phyloP scores from a whole-genome alignment of 371 early-diverging fungal species.

The Fennellomyces sp. region DNA sequence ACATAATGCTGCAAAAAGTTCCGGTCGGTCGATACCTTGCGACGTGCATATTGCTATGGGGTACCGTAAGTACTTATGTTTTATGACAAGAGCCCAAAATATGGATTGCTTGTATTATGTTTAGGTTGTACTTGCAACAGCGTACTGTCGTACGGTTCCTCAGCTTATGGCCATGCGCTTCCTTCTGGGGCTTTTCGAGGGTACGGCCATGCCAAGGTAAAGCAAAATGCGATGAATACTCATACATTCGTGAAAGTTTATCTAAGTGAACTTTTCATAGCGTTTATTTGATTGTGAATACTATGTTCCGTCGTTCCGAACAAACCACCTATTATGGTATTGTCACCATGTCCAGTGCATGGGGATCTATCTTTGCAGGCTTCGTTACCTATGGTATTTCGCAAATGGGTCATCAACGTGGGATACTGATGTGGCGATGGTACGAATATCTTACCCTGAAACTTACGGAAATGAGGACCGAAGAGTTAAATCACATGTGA shows the following conservation, averaged over 20 bases:
- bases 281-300: slow-evolving; percentile 26
- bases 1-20: slow-evolving; percentile 27
- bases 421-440: slow-evolving; percentile 21
- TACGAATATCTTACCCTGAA: not conserved
- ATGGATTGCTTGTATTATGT: no score
- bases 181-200: slow-evolving; percentile 28
- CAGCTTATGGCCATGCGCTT: slow-evolving; percentile 27
- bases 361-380: slow-evolving; percentile 27
- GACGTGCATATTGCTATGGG: slow-evolving; percentile 3
- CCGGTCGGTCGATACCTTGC: slow-evolving; percentile 31
- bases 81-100: no score
- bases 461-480: slow-evolving; percentile 1
- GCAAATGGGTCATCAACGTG: slow-evolving; percentile 10
- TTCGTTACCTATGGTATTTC: slow-evolving; percentile 13
- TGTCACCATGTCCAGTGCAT: slow-evolving; percentile 19
- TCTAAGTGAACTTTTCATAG: not conserved
- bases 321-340: slow-evolving; percentile 20
- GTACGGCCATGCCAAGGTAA: slow-evolving; percentile 25
- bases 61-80: slow-evolving; percentile 6
- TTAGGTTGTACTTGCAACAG: slow-evolving; percentile 19
- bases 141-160: slow-evolving; percentile 22
- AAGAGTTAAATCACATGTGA: not conserved
- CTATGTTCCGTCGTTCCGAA: slow-evolving; percentile 10
- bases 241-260: not conserved
- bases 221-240: not conserved